Base-by-base conservation (phyloP, 108 stramenopile genomes). In the Cyclotella cryptica region DNA sequence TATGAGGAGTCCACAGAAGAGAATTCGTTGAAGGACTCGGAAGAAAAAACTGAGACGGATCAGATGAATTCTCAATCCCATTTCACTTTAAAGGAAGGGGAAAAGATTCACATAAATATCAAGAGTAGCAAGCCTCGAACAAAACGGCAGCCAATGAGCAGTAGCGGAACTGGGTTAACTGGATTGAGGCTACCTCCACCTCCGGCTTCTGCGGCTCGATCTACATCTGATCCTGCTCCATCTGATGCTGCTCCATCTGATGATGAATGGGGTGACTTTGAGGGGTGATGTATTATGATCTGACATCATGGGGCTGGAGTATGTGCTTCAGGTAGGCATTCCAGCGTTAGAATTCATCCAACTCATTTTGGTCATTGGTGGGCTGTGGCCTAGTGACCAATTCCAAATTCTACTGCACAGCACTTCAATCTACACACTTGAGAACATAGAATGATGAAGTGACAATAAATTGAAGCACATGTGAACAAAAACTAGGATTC, bases 51-150 rank as follows among this genome's bases (percentile, higher is more conserved):
- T 1, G 55, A 26, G 9, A 14, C 27, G 53, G 17, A 11, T 40
- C 29, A 22, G 28, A 71, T 58, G 78, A 71, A 68, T 46, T 78
- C 49, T 41, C 1, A n/a, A 67, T 87, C 75, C 47, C 85, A 75
- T 77, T 85, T 84, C 13, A 79, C 49, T 46, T 77, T 95, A 66
- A 87, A 74, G 52, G 89, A 88, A 74, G 92, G 90, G 44, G 92
- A 92, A 69, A 92, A 86, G 58, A 88, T 95, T 45, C 94, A 93
- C 73, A 79, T 94, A 19, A 83, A 81, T 65, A 83, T 78, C 19
- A 74, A 55, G 24, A 59, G 70, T 18, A 81, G 70, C 12, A 81
- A 81, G 29, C 14, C 66, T 66, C 65, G 53, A 74, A 51, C 42
- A 35, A 30, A 58, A 66, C 46, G 66, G 52, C 58, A 52, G 57